These are phyloP conservation scores for Xylaria palmicola DNA, from an alignment of 495 filamentous ascomycete species.

Conservation along the genomic window DNA sequence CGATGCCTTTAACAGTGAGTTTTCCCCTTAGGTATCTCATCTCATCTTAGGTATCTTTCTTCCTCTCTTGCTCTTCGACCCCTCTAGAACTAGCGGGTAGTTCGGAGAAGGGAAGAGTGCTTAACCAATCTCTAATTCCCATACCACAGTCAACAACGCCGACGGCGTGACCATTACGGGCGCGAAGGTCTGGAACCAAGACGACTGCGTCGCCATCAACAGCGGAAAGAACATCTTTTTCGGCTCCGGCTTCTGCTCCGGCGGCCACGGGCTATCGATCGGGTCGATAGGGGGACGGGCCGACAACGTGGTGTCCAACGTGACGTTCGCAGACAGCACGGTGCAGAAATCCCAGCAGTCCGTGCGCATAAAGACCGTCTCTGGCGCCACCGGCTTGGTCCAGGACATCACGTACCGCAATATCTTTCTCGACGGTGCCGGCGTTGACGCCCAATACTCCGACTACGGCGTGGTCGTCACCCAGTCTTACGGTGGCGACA, in stretches of 20 bases:
- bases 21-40: constrained; percentile 9
- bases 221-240: constrained; percentile 43
- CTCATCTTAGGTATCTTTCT: neutral
- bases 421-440: constrained; percentile 47
- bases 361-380: constrained; percentile 62
- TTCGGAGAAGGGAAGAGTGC: neutral
- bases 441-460: neutral
- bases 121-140: neutral
- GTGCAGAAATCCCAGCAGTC: constrained; percentile 54
- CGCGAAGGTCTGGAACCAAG: constrained; percentile 54
- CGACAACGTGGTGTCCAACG: constrained; percentile 55
- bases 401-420: constrained; percentile 53
- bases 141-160: constrained; percentile 6
- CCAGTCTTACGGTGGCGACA: constrained; percentile 58
- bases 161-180: constrained; percentile 47
- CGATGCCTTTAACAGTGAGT: constrained; percentile 57
- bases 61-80: neutral
- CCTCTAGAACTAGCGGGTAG: neutral
- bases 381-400: constrained; percentile 52
- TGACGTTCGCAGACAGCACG: constrained; percentile 51
- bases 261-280: constrained; percentile 59
- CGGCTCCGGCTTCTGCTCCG: constrained; percentile 36
- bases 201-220: constrained; percentile 58
- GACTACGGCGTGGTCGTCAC: constrained; percentile 54
- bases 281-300: constrained; percentile 57